Conservation (phyloP, 768 basidiomycete genomes). For the Infundibulicybe gibba region DNA sequence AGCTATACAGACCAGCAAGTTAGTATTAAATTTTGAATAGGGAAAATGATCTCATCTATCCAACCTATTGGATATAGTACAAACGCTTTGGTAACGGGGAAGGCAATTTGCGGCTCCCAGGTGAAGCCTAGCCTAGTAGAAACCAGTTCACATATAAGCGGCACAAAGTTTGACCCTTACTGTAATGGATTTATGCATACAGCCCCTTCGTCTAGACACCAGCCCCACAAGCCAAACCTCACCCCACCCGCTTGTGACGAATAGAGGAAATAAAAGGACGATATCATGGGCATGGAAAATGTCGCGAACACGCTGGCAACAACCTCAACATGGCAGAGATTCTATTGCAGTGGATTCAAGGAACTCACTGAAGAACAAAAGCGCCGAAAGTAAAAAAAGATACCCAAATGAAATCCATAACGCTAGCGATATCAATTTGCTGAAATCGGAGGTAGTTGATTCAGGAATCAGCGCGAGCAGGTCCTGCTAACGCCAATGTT, state of each 20-base stretch:
- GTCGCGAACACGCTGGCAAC: constrained; percentile 18
- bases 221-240: constrained; percentile 39
- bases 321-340: not conserved
- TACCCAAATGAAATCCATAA: too few species aligned
- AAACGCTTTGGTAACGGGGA: constrained; percentile 28
- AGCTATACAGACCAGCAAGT: constrained; percentile 13
- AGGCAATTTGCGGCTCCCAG: constrained; percentile 31
- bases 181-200: constrained; percentile 22
- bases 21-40: not conserved
- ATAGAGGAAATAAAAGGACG: constrained; percentile 31
- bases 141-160: not conserved
- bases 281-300: constrained; percentile 28
- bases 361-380: constrained; percentile 23
- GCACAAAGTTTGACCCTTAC: constrained; percentile 11
- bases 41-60: not conserved
- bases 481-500: too few species aligned
- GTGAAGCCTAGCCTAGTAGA: constrained; percentile 30
- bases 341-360: not conserved
- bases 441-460: too few species aligned
- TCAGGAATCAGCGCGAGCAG: too few species aligned
- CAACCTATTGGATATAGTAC: constrained; percentile 32
- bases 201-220: constrained; percentile 31
- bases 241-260: constrained; percentile 34
- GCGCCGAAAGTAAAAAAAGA: constrained; percentile 18
- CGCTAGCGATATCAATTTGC: too few species aligned